Base-by-base conservation (phyloP, 106 monocot genomes). In the Dendrobium officinale region DNA sequence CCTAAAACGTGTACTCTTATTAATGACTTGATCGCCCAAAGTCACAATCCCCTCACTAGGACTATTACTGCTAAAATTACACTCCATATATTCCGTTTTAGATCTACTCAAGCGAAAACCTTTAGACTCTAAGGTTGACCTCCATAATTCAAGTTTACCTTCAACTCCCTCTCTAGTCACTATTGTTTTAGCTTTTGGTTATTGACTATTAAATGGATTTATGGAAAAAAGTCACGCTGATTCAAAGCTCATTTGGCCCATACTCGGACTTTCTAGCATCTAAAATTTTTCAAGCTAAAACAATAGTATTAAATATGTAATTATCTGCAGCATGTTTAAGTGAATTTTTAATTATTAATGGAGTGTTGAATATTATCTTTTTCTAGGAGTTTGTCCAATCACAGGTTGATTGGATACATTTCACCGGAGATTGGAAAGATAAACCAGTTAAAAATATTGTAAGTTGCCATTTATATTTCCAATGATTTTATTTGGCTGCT, bases 331-430 rank as follows among this genome's bases (percentile, higher is more conserved):
- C 4, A 42, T 78, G 20, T 22, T 18, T 41, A 27, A 26, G 15
- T 6, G 20, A 2, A 66, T 45, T 66, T 26, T 6, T 45, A 10
- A 61, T 75, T 54, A 56, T 78, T 51, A 76, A 47, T 76, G 76
- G 26, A n/a, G 22, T 43, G 43, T 49, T 41, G 17, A 27, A 31
- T 11, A 66, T 17, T 19, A 13, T 48, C 45, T 33, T 79, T 42
- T 79, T 88, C 82, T 86, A 97, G 97, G 92, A 89, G 68, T 72
- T 90, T 97, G 83, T 80, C 87, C 16, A 79, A 92, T 78, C 90
- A 92, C 86, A 94, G 85, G 83, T 91, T 97, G 86, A 84, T 84
- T 89, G 97, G 97, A 68, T 88, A 87, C 16, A 92, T 97, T 88
- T 82, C 92, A 67, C 92, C 90, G 78, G 90, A 90, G 48, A 92